Evolutionary conservation across 805 yeast genomes (phyloP).

Genomic region (Schizosaccharomyces osmophilus): DNA sequence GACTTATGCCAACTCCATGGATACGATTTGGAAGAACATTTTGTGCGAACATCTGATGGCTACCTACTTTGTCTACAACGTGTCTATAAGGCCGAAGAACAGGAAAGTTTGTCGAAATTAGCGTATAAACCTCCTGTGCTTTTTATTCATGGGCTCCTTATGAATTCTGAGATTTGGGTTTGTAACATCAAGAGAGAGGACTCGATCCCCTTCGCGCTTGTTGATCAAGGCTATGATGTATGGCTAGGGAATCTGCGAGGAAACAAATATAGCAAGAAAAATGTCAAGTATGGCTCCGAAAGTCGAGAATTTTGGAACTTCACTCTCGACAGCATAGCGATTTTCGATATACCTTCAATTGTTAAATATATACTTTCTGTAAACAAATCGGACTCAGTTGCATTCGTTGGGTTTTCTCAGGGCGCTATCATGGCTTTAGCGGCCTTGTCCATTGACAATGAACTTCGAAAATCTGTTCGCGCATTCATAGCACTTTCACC

Average conservation of each 20-base stretch:
- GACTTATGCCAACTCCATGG: conserved; percentile 38
- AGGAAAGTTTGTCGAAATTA: neutral
- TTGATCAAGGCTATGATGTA: conserved; percentile 73
- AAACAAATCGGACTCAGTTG: conserved; percentile 24
- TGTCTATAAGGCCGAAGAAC: conserved; percentile 4
- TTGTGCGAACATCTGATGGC: conserved; percentile 54
- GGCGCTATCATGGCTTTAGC: conserved; percentile 90
- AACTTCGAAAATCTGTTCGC: conserved; percentile 29
- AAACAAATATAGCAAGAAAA: conserved; percentile 75
- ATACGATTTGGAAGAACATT: conserved; percentile 46
- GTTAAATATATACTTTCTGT: conserved; percentile 42
- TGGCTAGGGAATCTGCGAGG: conserved; percentile 69
- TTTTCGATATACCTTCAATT: conserved; percentile 68
- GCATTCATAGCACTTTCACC: conserved; percentile 70
- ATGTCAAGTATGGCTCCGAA: conserved; percentile 22
- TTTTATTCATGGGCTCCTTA: conserved; percentile 74
- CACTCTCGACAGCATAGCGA: conserved; percentile 73
- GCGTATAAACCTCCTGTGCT: conserved; percentile 28
- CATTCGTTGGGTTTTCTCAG: conserved; percentile 74
- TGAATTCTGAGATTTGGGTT: conserved; percentile 71
- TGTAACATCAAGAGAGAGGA: conserved; percentile 22
- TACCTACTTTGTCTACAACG: conserved; percentile 57
- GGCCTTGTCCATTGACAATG: conserved; percentile 39
- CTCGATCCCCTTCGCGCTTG: conserved; percentile 50
- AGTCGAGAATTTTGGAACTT: conserved; percentile 60